These are phyloP conservation scores for Pholiota adiposa DNA, from an alignment of 1,284 basidiomycete species.

Conservation along the genomic window DNA sequence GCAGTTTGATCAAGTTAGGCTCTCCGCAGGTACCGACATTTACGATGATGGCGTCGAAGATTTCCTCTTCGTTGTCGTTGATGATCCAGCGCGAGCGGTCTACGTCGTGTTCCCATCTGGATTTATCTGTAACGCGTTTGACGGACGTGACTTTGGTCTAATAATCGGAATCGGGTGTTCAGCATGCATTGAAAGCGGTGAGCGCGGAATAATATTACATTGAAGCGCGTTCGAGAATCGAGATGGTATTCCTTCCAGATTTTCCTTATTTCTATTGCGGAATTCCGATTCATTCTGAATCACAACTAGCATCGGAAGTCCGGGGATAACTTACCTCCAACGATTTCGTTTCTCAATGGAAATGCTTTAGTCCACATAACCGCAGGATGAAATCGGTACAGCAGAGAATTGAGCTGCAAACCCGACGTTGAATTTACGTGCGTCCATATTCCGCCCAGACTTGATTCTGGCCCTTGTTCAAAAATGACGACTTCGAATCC, in stretches of 20 bases:
- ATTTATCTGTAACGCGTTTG: conserved; percentile 26
- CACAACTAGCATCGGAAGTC: too few relatives aligned
- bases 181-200: background rate
- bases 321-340: conserved; percentile 42
- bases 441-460: conserved; percentile 62
- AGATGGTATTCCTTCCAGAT: conserved; percentile 63
- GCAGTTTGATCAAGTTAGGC: conserved; percentile 52
- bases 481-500: conserved; percentile 60
- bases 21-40: conserved; percentile 63
- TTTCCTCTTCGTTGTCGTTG: conserved; percentile 49
- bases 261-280: conserved; percentile 48
- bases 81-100: conserved; percentile 56
- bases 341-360: conserved; percentile 60
- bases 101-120: conserved; percentile 19
- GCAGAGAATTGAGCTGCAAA: conserved; percentile 62
- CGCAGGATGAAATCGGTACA: conserved; percentile 59
- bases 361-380: conserved; percentile 52
- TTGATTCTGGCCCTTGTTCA: conserved; percentile 38
- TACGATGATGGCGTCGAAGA: conserved; percentile 64
- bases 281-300: background rate
- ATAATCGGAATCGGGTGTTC: background rate
- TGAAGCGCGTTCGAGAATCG: conserved; percentile 52
- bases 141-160: conserved; percentile 43
- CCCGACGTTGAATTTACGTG: conserved; percentile 64
- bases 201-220: too few relatives aligned